Evolutionary conservation across 2,329 filamentous ascomycete genomes (phyloP).

Genomic region (Hypocrella siamensis): DNA sequence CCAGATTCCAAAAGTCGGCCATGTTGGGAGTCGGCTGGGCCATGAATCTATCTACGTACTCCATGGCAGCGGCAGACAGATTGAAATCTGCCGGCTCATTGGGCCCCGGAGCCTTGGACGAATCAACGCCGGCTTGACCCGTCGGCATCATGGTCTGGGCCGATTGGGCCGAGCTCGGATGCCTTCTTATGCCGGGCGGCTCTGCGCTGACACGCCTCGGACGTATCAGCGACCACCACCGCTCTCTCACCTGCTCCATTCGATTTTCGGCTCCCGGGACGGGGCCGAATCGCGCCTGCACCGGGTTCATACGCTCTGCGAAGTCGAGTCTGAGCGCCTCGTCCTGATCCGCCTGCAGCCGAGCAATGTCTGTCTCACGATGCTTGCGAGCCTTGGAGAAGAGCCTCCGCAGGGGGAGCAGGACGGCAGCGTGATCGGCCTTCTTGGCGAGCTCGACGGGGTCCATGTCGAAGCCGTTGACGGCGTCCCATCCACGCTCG

Average conservation of each 20-base stretch:
- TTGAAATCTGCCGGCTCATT: conserved; percentile 9
- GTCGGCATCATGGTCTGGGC: too few species aligned
- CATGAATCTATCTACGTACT: conserved; percentile 22
- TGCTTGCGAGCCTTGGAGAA: conserved; percentile 36
- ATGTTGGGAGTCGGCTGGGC: conserved; percentile 19
- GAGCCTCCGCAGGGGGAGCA: conserved; percentile 37
- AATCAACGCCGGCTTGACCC: conserved; percentile 6
- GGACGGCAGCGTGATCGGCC: conserved; percentile 30
- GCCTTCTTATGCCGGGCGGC: too few species aligned
- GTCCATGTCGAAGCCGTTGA: conserved; percentile 23
- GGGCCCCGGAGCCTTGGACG: conserved; percentile 3
- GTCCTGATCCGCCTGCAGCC: conserved; percentile 30
- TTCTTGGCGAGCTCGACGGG: conserved; percentile 27
- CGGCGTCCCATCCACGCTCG: conserved; percentile 33
- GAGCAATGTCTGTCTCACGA: conserved; percentile 31
- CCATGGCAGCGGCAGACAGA: conserved; percentile 14
- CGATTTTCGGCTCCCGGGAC: conserved; percentile 29
- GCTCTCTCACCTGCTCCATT: conserved; percentile 28
- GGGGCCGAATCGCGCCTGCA: conserved; percentile 30
- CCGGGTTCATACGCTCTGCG: conserved; percentile 27
- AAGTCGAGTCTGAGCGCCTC: conserved; percentile 33
- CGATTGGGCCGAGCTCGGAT: too few species aligned
- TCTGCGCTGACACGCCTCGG: conserved; percentile 10
- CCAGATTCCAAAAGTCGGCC: conserved; percentile 15
- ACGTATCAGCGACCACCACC: conserved; percentile 35